Evolutionary conservation across 2,329 filamentous ascomycete genomes (phyloP), one percentile per base, ranked within the genome.

Genomic region (Metarhizium rileyi): DNA sequence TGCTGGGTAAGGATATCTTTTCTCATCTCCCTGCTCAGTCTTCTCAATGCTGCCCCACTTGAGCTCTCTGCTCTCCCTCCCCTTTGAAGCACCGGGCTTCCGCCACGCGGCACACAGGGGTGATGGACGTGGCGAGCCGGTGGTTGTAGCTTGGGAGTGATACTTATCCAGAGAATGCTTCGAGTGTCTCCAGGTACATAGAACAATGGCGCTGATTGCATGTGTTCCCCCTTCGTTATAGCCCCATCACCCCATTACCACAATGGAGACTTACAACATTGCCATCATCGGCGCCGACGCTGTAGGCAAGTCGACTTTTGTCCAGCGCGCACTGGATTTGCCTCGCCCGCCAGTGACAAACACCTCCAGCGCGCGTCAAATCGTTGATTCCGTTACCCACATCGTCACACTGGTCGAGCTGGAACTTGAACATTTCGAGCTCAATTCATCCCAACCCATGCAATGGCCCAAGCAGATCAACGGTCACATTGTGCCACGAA

Each of bases 381-480:
- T 74, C 40, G 70, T 84, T 53, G 81, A 84, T 52, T 76, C 76
- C 60, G 65, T 74, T 44, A 70, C 72, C 36, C 78, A 81, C 58
- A 69, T 73, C 46, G 78, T 85, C 50, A 81, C 75, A 40, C 66
- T 86, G 28, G 73, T 84, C 58, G 83, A 86, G 67, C 70, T 86
- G 57, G 80, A 84, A 57, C 72, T 83, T 53, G 80, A 83, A 58
- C 77, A 75, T 55, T 82, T 85, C 60, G 79, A 84, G 59, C 70
- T 84, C 53, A 73, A 75, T 54, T 74, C 77, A 23, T 54, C 59
- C 49, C 74, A 77, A 53, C 75, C 77, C 49, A 79, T 85, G 52
- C 75, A 80, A 63, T 84, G 81, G 81, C 81, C 81, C 12, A 81
- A 80, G 57, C 78, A 83, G 60, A 77, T 83, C 57, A 77, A 84